Percentiles rank a stretch among this genome's conserved stretches.
These are phyloP conservation scores for Torrubiella hemipterigena DNA, from an alignment of 2,329 filamentous ascomycete species.

Conservation along the genomic window DNA sequence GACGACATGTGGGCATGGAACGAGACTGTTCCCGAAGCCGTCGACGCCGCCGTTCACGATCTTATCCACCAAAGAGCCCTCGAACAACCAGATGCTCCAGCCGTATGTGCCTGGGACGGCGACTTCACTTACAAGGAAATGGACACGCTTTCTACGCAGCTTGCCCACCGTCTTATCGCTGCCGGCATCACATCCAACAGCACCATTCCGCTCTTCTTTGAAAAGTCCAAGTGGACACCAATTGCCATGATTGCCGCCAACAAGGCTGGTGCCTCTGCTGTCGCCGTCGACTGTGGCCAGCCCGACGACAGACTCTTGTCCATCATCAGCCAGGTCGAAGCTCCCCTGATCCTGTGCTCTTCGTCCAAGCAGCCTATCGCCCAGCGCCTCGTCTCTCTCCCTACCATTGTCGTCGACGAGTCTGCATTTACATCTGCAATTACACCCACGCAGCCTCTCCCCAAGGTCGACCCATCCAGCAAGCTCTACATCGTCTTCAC, in stretches of 20 bases:
- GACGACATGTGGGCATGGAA: neutral
- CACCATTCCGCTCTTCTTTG: neutral
- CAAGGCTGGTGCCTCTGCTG: neutral
- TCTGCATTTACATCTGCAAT: neutral
- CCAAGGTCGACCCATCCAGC: neutral
- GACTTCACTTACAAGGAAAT: neutral
- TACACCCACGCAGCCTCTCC: neutral
- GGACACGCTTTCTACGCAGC: neutral
- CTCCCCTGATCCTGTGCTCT: neutral
- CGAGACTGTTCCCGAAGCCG: neutral
- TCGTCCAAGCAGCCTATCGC: neutral
- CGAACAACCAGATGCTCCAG: neutral
- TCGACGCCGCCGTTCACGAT: neutral
- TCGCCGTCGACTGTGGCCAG: neutral
- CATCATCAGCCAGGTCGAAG: neutral
- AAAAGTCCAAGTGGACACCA: neutral
- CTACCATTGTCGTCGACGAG: neutral
- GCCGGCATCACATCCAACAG: neutral
- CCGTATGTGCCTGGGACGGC: neutral
- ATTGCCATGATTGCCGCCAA: neutral
- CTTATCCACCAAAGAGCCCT: neutral
- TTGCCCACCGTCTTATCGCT: neutral
- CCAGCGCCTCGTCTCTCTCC: neutral
- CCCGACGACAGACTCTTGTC: neutral
- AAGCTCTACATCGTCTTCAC: slow-evolving; percentile 10